Evolutionary conservation across 345 rosid genomes (phyloP), one percentile per base, ranked within the genome.

Genomic region (Kernera saxatilis): DNA sequence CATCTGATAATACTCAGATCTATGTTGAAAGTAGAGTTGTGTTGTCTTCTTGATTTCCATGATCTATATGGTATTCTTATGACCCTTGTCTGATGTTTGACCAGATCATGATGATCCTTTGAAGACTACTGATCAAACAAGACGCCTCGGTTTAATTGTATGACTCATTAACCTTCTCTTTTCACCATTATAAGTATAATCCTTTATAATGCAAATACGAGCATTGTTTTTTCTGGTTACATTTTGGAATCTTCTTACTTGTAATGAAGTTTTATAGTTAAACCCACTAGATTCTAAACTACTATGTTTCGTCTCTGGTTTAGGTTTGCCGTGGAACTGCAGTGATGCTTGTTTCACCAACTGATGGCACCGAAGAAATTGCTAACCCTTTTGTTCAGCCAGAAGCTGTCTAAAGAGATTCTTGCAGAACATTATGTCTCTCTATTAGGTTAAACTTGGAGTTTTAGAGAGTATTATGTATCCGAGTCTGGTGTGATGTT

Each of bases 321-420:
- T 82, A 94, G 99, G 88, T 94, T 30, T 94, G 98, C 72, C 83
- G 99, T 67, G 99, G 98, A 77, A 92, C 99, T 29, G 98, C 99
- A 0, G 99, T 94, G 51, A 94, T 94, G 99, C 91, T 94, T 8
- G 99, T 94, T 30, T 94, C 98, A 14, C 98, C 99, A 30, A 91
- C 97, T 0, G 99, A 94, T 75, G 99, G 98, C 21, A 94, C 98
- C 2, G 99, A 94, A 43, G 99, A 94, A 81, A 94, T 94, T 17
- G 95, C 99, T 58, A 94, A 94, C 80, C 99, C 99, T 23, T 94
- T 94, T 8, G 36, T 83, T 73, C 96, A 89, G 69, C 86, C 93
- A 12, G 99, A 93, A 60, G 97, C 97, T 21, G 85, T 94, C 72
- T 94, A 85, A 52, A 77, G 64, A 72, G 0, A 53, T 8, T 43